A percentile compares a stretch with the other conserved stretches of the same genome.
These are phyloP conservation scores for Trichocomaceae sp. DNA, from an alignment of 2,329 filamentous ascomycete genomes.

Conservation along the genomic window DNA sequence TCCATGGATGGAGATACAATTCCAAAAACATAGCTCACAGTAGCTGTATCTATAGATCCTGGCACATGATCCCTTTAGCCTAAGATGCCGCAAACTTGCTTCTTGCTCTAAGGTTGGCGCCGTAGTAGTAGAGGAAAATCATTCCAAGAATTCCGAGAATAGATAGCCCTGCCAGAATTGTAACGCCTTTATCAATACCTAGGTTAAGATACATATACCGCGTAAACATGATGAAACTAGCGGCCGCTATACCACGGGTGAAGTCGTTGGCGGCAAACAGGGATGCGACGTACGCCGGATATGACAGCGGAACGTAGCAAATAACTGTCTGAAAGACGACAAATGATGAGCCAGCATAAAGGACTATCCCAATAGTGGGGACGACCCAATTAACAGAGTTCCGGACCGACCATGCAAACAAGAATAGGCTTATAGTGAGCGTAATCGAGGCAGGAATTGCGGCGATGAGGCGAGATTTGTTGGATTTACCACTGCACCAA, in stretches of 20 bases:
- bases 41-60: neutral
- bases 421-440: constrained; percentile 53
- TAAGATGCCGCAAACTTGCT: neutral
- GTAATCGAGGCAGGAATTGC: constrained; percentile 49
- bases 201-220: constrained; percentile 22
- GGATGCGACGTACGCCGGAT: constrained; percentile 29
- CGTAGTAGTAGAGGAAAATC: neutral
- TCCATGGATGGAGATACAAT: neutral
- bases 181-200: constrained; percentile 23
- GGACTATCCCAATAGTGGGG: constrained; percentile 33
- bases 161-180: constrained; percentile 16
- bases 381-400: constrained; percentile 32
- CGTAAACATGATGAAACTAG: constrained; percentile 29
- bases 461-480: constrained; percentile 48
- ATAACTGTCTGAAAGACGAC: constrained; percentile 40
- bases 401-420: constrained; percentile 35
- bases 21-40: neutral
- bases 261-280: constrained; percentile 32
- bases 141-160: neutral
- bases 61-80: neutral
- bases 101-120: neutral
- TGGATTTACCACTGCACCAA: no score
- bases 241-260: constrained; percentile 25
- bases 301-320: constrained; percentile 31
- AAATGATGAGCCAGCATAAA: constrained; percentile 34